Base-by-base conservation (phyloP, 2,329 filamentous ascomycete species). In the Arthrobotrys megalospora region DNA sequence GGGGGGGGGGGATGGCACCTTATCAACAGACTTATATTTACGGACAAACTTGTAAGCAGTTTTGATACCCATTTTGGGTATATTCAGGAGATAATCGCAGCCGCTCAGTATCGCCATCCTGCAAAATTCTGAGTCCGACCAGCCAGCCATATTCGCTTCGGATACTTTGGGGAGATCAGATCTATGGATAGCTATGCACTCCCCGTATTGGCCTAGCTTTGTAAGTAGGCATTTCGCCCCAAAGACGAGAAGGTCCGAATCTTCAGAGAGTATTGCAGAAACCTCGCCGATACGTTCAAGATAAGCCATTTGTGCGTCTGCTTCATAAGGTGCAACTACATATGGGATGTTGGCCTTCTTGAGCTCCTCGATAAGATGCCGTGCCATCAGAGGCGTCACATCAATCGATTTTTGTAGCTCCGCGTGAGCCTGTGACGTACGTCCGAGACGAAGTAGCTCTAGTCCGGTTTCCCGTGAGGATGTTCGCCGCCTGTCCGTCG, bases 321-420 rank as follows among this genome's bases (percentile, higher is more conserved):
- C 96, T 86, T 99, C 96, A 85, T 97, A 99, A 0, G 96, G 96
- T 0, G 96, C 96, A 16, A 99, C 96, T 69, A 99, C 88, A 83
- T 97, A 98, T 72, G 93, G 89, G 14, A 99, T 88, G 45, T 90
- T 88, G 82, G 91, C 86, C 82, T 90, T 89, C 85, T 96, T 97
- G 82, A 98, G 87, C 83, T 97, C 93, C 81, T 97, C 94, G 75
- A 99, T 99, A 66, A 98, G 86, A 80, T 92, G 88, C 6, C 93
- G 90, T 6, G 96, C 96, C 96, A 99, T 99, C 82, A 96, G 91
- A 1, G 96, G 95, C 1, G 96, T 98, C 43, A 99, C 91, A 84
- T 99, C 96, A 77, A 98, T 92, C 53, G 94, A 92, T 84, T 98
- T 99, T 83, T 98, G 95, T 71, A 98, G 89, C 84, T 98, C 94